phyloP scores from a whole-genome alignment of 768 basidiomycete genomes.

The Trametes punicea region DNA sequence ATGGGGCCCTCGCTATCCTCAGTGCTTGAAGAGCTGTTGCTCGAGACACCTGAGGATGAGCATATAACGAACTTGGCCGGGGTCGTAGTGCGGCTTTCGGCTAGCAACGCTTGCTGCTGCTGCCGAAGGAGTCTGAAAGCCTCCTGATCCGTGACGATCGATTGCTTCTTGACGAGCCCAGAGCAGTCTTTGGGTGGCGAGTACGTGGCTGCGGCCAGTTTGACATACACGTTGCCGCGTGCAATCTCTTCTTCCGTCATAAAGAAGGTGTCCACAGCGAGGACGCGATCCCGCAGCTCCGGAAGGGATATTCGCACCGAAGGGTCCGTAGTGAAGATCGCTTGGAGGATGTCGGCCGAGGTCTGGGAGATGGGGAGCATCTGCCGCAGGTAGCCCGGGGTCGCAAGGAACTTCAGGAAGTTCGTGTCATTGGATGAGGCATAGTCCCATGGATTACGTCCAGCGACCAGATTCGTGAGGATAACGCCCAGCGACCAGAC shows the following conservation, averaged over 20 bases:
- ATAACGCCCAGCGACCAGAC: slow-evolving; percentile 44
- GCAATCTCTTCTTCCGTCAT: slow-evolving; percentile 47
- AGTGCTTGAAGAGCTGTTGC: slow-evolving; percentile 1
- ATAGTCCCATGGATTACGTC: slow-evolving; percentile 50
- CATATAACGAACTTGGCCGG: slow-evolving; percentile 6
- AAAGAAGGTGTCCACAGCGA: slow-evolving; percentile 58
- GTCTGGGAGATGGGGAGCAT: slow-evolving; percentile 50
- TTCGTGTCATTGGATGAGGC: slow-evolving; percentile 46
- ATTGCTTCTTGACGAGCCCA: background rate
- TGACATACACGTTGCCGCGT: slow-evolving; percentile 28
- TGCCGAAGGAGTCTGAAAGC: background rate
- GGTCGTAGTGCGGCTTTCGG: background rate
- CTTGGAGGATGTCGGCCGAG: slow-evolving; percentile 43
- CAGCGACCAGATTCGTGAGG: slow-evolving; percentile 52
- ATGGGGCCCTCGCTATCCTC: slow-evolving; percentile 17
- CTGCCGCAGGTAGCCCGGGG: slow-evolving; percentile 43
- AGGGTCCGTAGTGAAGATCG: slow-evolving; percentile 67
- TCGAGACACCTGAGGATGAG: slow-evolving; percentile 1
- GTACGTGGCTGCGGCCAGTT: slow-evolving; percentile 26
- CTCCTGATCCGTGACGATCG: background rate
- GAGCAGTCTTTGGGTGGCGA: background rate
- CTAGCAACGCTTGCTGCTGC: background rate
- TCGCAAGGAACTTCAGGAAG: slow-evolving; percentile 43
- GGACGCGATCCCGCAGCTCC: slow-evolving; percentile 55
- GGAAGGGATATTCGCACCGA: slow-evolving; percentile 56